Base-by-base conservation (phyloP, 2,329 filamentous ascomycete species). In the Lachnellula suecica region DNA sequence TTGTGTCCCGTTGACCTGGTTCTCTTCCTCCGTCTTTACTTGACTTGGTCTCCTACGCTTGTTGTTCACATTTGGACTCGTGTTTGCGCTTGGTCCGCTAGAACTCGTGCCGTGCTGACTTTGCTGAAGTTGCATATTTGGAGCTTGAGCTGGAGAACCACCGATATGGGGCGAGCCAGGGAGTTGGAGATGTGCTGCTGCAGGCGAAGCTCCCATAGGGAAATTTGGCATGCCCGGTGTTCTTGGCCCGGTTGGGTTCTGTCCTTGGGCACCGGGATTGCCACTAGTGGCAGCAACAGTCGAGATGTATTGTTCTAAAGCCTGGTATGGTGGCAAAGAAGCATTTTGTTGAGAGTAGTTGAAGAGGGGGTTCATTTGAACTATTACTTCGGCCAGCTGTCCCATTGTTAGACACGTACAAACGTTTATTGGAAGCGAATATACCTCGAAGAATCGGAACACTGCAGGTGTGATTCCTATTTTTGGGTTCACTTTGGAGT, bases 81-180 rank as follows among this genome's bases (percentile, higher is more conserved):
- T 87, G 69, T 86, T 87, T 51, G 84, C 83, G 64, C 83, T 87
- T 6, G 83, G 82, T 2, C 82, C 84, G 65, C 81, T 83, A 9
- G 83, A 86, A 66, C 74, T 82, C 27, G 83, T 85, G 35, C 84
- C 84, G 65, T 87, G 84, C 66, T 87, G 84, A 65, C 83, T 87
- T 58, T 82, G 81, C 66, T 87, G 83, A 54, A 83, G 72, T 66
- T 84, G 81, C 84, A 87, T 87, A 56, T 76, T 75, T 20, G 83
- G 83, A 47, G 79, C 82, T 13, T 79, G 78, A 17, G 81, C 82
- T 8, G 84, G 84, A 65, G 82, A 85, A 49, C 81, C 62, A 23
- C 54, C 78, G 40, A 79, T 70, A 51, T 83, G 82, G 46, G 83
- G 83, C 13, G 83, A 85, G 15, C 81, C 63, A 7, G 83, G 82